Percentiles rank a stretch among this genome's conserved stretches.
phyloP scores from a whole-genome alignment of 768 basidiomycete genomes.

The Tricholoma matsutake region DNA sequence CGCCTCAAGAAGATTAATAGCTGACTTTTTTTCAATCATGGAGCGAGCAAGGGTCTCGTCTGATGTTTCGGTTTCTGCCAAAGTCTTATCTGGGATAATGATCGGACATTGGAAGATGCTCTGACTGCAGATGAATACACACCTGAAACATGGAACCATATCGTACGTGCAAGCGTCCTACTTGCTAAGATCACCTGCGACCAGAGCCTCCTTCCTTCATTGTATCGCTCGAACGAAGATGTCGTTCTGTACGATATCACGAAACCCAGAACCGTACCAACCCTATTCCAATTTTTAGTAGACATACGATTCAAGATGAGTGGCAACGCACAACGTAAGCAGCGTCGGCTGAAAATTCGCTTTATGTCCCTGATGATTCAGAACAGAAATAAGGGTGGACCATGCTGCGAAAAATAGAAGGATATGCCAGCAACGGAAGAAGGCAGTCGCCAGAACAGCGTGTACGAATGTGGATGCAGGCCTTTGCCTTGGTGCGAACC shows the following conservation, averaged over 20 bases:
- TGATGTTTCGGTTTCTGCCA: conserved; percentile 15
- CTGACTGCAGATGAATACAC: conserved; percentile 8
- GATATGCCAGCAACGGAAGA: conserved; percentile 65
- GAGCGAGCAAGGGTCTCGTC: conserved; percentile 41
- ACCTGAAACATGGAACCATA: conserved; percentile 71
- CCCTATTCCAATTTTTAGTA: conserved; percentile 29
- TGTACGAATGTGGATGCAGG: conserved; percentile 37
- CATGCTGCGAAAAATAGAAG: conserved; percentile 62
- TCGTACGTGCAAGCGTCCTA: conserved; percentile 55
- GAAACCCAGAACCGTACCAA: conserved; percentile 72
- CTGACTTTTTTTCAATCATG: conserved; percentile 66
- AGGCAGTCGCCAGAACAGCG: conserved; percentile 41
- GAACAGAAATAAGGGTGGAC: conserved; percentile 54
- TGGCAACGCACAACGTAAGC: conserved; percentile 58
- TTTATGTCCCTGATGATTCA: conserved; percentile 43
- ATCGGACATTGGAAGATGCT: neutral
- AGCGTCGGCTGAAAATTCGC: conserved; percentile 49
- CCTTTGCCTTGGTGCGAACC: conserved; percentile 37
- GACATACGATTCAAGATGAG: conserved; percentile 22
- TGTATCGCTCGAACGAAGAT: conserved; percentile 73
- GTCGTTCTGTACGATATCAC: conserved; percentile 71
- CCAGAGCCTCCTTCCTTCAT: conserved; percentile 69
- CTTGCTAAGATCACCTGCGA: conserved; percentile 59
- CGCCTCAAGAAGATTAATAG: conserved; percentile 64
- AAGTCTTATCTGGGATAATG: conserved; percentile 19